Evolutionary conservation across 768 basidiomycete species (phyloP).

Genomic region (Gymnopilus dilepis): DNA sequence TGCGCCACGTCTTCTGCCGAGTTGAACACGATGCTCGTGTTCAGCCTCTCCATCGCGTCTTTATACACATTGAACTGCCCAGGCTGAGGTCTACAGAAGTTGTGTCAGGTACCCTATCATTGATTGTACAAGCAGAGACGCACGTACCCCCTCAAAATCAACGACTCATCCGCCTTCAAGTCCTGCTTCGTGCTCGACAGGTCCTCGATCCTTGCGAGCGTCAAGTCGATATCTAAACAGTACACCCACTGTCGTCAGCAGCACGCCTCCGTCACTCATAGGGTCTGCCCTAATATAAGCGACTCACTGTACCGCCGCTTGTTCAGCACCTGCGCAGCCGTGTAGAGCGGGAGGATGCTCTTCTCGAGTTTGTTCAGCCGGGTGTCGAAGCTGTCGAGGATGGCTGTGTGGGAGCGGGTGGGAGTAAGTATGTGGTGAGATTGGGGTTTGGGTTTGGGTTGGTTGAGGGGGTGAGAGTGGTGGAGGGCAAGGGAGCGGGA

Average conservation of each 20-base stretch:
- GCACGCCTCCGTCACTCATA: too few species aligned
- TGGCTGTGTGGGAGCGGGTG: slow-evolving; percentile 51
- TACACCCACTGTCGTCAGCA: neutral
- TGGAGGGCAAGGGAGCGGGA: too few species aligned
- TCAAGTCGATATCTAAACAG: slow-evolving; percentile 76
- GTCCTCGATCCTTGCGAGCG: slow-evolving; percentile 78
- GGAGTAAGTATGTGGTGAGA: too few species aligned
- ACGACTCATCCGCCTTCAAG: slow-evolving; percentile 75
- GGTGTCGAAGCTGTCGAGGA: slow-evolving; percentile 84
- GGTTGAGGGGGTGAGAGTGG: too few species aligned
- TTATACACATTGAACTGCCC: slow-evolving; percentile 69
- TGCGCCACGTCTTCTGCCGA: slow-evolving; percentile 61
- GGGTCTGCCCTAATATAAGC: too few species aligned
- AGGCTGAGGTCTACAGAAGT: slow-evolving; percentile 64
- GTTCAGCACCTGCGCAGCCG: slow-evolving; percentile 76
- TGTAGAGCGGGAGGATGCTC: slow-evolving; percentile 83
- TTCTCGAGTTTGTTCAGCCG: slow-evolving; percentile 85
- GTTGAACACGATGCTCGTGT: slow-evolving; percentile 81
- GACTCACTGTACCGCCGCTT: slow-evolving; percentile 71
- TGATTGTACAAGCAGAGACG: neutral
- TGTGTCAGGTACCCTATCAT: too few species aligned
- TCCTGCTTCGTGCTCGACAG: slow-evolving; percentile 78
- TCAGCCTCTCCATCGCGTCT: slow-evolving; percentile 76
- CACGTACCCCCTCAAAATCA: slow-evolving; percentile 77
- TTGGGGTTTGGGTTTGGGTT: neutral